Base-by-base conservation (phyloP, 2,329 filamentous ascomycete species). In the Botryotinia convoluta region DNA sequence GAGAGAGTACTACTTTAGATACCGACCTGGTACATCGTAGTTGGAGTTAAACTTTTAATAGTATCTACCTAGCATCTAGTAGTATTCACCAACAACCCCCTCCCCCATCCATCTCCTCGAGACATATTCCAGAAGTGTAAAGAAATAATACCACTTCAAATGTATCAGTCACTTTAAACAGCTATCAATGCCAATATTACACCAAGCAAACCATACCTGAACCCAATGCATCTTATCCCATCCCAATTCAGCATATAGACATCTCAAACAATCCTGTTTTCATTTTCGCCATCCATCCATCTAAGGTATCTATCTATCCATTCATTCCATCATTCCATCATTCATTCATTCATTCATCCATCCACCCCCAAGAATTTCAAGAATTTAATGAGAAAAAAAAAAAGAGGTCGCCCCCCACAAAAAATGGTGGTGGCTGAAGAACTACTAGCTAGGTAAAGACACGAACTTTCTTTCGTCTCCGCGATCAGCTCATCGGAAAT, bases 381-480 rank as follows among this genome's bases (percentile, higher is more conserved):
- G 39, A 63, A n/a, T 45, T 45, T 45, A 45, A 45, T 22, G 2
- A 22, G 2, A 20, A 14, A 18, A 42, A 4, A n/a, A 51, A n/a
- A 16, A 29, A 3, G 5, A 29, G 26, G n/a, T 29, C 26, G 35
- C 60, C 59, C 59, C 57, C 60, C 60, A 62, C 35, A n/a, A 62
- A 62, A 62, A 39, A 62, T 62, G 60, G 60, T 62, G 60, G 60
- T 62, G 60, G 60, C 60, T 62, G 60, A 62, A 62, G 60, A 54
- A 54, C 26, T n/a, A n/a, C 48, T 54, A 54, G 26, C 48, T 14
- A 54, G 48, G 26, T 54, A 54, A n/a, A n/a, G 26, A 62, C 59
- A 61, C 59, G 22, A 61, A 61, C 26, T 37, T 16, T 61, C 59
- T 61, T 22, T 60, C 32, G 20, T 37, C 20, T 61, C 59, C 26